Base-by-base conservation (phyloP, 805 yeast species). In the Kodamaea kaohsiungensis region DNA sequence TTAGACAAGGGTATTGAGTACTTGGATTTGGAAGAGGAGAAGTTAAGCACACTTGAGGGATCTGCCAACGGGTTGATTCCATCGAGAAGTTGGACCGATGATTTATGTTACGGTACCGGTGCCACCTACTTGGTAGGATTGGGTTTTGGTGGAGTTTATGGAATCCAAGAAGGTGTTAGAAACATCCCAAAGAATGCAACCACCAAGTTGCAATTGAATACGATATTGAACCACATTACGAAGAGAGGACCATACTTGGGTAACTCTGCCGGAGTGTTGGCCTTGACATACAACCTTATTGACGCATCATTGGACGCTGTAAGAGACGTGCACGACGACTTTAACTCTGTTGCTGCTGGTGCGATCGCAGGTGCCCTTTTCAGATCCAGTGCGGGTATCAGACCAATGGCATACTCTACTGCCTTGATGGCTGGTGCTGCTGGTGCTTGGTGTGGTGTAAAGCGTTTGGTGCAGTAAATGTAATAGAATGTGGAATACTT, bases 11-110 rank as follows among this genome's bases (percentile, higher is more conserved):
- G 91, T 53, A 83, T 95, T 50, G 98, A 95, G 70, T 93, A 86
- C 68, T 75, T 95, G 61, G 97, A 93, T 62, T 78, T 95, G 58
- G 98, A 93, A 64, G 97, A 91, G 60, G 83, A 80, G 62, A 79
- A 84, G 59, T 75, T 91, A 57, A 82, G 85, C 47, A 72, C 82
- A n/a, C 71, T 89, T 64, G 96, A 91, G 65, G 97, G 97, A 40
- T 40, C 45, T n/a, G 91, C 89, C 66, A 96, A 97, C 55, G 96
- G 97, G 53, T 69, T 93, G 55, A 82, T 95, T 59, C 97, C 99
- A 25, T 88, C 96, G n/a, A 86, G 98, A 76, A 96, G 96, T 63
- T 95, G 97, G 96, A 83, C 91, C 13, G 99, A 95, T 71, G 98
- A 95, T 75, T 80, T 95, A 60, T 91, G 98, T 81, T 95, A 95